Percentiles rank a stretch among this genome's conserved stretches.
phyloP scores from a whole-genome alignment of 2,329 filamentous ascomycete genomes.

The Alternaria arborescens region DNA sequence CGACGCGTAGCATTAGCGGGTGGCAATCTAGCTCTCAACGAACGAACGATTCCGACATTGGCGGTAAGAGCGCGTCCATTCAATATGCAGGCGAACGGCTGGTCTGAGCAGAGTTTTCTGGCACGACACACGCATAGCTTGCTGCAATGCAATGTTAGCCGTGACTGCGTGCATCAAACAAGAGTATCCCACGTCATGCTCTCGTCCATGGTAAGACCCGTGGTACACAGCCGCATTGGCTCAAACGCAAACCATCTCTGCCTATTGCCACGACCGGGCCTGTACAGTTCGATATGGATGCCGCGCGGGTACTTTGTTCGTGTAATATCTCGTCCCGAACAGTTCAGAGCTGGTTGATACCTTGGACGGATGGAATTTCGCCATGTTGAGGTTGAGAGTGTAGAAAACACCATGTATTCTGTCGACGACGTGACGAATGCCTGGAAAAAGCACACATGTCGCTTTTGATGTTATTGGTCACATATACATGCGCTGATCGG shows the following conservation, averaged over 20 bases:
- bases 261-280: not conserved
- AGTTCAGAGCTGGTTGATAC: not conserved
- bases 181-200: slow-evolving; percentile 3
- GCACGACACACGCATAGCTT: slow-evolving; percentile 5
- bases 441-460: not conserved
- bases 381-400: not conserved
- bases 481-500: not conserved
- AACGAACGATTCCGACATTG: slow-evolving; percentile 14
- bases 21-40: slow-evolving; percentile 25
- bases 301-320: not conserved
- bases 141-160: slow-evolving; percentile 14
- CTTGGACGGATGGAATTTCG: not conserved
- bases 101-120: slow-evolving; percentile 23
- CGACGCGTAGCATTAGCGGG: slow-evolving; percentile 33
- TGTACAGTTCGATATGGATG: not conserved
- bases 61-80: slow-evolving; percentile 17
- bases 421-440: not conserved
- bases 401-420: not conserved
- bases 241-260: not conserved
- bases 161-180: slow-evolving; percentile 20
- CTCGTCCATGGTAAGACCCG: not conserved
- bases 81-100: slow-evolving; percentile 26
- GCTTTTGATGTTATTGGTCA: not conserved
- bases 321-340: not conserved
- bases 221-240: not conserved